These are phyloP conservation scores for Sporothrix phasma DNA, from an alignment of 2,329 filamentous ascomycete genomes.

Conservation along the genomic window DNA sequence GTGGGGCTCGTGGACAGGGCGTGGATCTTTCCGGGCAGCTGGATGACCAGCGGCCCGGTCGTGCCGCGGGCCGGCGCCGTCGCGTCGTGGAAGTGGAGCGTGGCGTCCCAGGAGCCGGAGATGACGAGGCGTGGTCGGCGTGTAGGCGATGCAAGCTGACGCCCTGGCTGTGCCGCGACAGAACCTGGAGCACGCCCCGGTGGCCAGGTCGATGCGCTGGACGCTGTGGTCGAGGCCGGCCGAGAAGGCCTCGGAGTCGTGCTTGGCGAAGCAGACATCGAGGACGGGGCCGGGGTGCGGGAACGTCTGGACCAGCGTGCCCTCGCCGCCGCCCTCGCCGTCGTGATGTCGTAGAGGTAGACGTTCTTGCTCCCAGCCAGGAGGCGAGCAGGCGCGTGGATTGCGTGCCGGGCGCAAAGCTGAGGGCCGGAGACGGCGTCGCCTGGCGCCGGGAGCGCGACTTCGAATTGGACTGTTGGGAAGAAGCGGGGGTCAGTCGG, in stretches of 20 bases:
- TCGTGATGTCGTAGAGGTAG: constrained; percentile 72
- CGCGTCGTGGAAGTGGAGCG: constrained; percentile 69
- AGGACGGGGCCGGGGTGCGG: constrained; percentile 79
- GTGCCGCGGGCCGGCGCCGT: too few relatives aligned
- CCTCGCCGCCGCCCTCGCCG: constrained; percentile 45
- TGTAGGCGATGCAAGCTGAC: constrained; percentile 81
- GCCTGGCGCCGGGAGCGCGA: constrained; percentile 67
- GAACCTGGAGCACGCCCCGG: constrained; percentile 59
- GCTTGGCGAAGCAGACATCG: constrained; percentile 80
- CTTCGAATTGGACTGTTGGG: constrained; percentile 46
- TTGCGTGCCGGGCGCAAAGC: constrained; percentile 71
- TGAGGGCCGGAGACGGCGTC: constrained; percentile 81
- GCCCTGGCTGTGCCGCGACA: constrained; percentile 70
- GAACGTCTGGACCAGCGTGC: constrained; percentile 60
- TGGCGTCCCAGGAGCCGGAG: constrained; percentile 89
- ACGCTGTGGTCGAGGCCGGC: constrained; percentile 84
- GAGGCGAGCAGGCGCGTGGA: constrained; percentile 72
- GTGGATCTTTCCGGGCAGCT: constrained; percentile 79
- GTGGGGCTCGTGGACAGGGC: constrained; percentile 67
- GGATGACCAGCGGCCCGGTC: constrained; percentile 48
- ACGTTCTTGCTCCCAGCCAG: constrained; percentile 90
- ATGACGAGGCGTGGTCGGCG: constrained; percentile 66
- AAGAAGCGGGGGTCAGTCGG: neutral
- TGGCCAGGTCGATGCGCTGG: constrained; percentile 61
- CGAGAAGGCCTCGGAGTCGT: constrained; percentile 74